A percentile compares a stretch with the other conserved stretches of the same genome.
phyloP scores from a whole-genome alignment of 2,329 filamentous ascomycete species.

The Penicillium sp. region DNA sequence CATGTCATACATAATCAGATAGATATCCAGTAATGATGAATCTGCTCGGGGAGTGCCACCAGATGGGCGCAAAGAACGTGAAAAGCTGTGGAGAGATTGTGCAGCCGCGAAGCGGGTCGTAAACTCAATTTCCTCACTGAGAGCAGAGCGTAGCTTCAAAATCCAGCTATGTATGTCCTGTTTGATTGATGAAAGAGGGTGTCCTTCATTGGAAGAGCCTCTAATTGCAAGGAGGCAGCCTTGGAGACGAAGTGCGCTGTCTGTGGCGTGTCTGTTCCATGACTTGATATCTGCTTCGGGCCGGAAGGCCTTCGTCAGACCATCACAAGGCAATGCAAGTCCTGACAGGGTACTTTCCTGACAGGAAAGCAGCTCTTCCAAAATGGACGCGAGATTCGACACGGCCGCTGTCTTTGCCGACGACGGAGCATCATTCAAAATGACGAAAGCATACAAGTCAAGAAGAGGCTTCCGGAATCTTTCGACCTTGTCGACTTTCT shows the following conservation, averaged over 20 bases:
- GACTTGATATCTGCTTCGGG: slow-evolving; percentile 21
- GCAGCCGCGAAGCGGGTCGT: slow-evolving; percentile 40
- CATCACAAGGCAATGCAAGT: slow-evolving; percentile 28
- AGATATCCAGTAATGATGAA: slow-evolving; percentile 51
- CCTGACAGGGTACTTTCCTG: slow-evolving; percentile 14
- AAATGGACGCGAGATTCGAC: slow-evolving; percentile 32
- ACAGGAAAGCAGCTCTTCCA: slow-evolving; percentile 29
- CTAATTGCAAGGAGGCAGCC: slow-evolving; percentile 38
- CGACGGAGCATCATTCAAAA: slow-evolving; percentile 26
- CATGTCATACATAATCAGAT: slow-evolving; percentile 69
- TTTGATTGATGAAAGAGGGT: slow-evolving; percentile 15
- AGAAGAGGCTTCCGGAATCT: slow-evolving; percentile 24
- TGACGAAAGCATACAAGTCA: slow-evolving; percentile 31
- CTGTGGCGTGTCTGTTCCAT: slow-evolving; percentile 38
- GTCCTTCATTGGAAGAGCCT: slow-evolving; percentile 8
- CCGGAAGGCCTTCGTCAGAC: slow-evolving; percentile 26
- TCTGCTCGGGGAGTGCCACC: slow-evolving; percentile 21
- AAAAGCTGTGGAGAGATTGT: slow-evolving; percentile 35
- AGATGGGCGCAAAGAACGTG: slow-evolving; percentile 42
- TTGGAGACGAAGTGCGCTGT: slow-evolving; percentile 38
- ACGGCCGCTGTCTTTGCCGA: slow-evolving; percentile 31
- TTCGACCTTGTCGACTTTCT: slow-evolving; percentile 21
- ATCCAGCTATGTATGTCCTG: slow-evolving; percentile 31
- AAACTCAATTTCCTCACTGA: slow-evolving; percentile 44
- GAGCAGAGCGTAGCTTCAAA: slow-evolving; percentile 37